Evolutionary conservation across 331 rosid species (phyloP), one percentile per base, ranked within the genome.

Genomic region (Quercus lobata): DNA sequence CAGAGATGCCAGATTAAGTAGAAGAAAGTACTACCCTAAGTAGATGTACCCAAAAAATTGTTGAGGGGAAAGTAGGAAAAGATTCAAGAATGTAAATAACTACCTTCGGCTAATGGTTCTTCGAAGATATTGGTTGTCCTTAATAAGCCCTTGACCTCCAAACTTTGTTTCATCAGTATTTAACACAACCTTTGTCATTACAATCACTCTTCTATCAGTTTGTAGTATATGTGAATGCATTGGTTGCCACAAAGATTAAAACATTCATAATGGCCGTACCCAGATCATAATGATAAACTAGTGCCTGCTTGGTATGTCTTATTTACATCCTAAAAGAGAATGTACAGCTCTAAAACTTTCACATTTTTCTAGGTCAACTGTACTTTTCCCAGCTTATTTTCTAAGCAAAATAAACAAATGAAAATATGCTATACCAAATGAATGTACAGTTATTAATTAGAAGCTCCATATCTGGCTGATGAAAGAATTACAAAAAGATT

Each of bases 141-240:
- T 86, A 81, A 93, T 65, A 79, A 69, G 83, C 71, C 96, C 98
- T 79, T 87, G 92, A 83, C 98, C 99, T 75, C 93, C 97, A 84
- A 90, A 93, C 83, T 88, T 85, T 10, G 79, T 78, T 84, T 91
- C 99, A 81, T 93, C 99, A 0, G 98, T 88, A 81, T 95, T 89
- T 62, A 95, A 76, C 72, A 91, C 81, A 74, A 89, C 82, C 98
- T 95, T 93, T 79, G 32, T 76, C 83, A 81, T 70, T 71, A 75
- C 62, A 73, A 58, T 61, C 79, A 68, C 72, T 79, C 69, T 18
- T 14, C 9, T 63, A 46, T 58, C 78, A 72, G 19, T 76, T 34
- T 78, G 79, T 71, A 63, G 35, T 37, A 19, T 41, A 69, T 32
- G 37, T n/a, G 53, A 35, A 32, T 19, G 52, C 24, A 68, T 35